Evolutionary conservation across 2,329 filamentous ascomycete species (phyloP), one percentile per base, ranked within the genome.

Genomic region (Colletotrichum spinosum): DNA sequence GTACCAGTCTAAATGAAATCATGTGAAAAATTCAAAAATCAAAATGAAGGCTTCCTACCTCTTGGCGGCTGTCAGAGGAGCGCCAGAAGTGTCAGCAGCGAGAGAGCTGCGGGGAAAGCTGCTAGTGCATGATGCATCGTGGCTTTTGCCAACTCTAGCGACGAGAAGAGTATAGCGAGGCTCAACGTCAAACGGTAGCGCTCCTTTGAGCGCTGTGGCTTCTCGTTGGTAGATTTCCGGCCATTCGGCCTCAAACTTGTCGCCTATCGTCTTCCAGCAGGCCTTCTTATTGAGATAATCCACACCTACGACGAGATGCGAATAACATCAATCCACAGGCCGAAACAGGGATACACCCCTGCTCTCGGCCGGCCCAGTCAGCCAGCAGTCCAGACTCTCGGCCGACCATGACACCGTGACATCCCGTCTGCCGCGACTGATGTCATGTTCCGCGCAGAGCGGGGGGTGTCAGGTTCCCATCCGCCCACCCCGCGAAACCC

Each of bases 371-470:
- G 3, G 46, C 57, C 17, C 17, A 17, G 17, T 17, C 52, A 63
- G 39, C 62, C 59, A 63, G 63, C 63, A 59, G 56, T 66, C 63
- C 63, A 46, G 63, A 53, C 63, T 53, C 42, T 34, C 8, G 9
- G 42, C 37, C 33, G 63, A 42, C 34, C 34, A 39, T 37, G 51
- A 58, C 62, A 65, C 46, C 49, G 58, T 65, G 60, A 50, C 62
- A 62, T 62, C 34, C 62, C 41, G 46, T 33, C 35, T 12, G n/a
- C 51, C 25, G 15, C 25, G 33, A 56, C 58, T 66, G 63, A 66
- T 66, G 63, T 66, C 63, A 66, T 66, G 17, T 42, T 42, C 41
- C 42, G 44, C 48, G 61, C 60, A 39, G 60, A 54, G 56, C 56
- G 61, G 61, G 61, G 61, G 56, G 25, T 38, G 52, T 50, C 44